phyloP scores from a whole-genome alignment of 2,329 filamentous ascomycete species.

The Sporothrix pseudoabietina region DNA sequence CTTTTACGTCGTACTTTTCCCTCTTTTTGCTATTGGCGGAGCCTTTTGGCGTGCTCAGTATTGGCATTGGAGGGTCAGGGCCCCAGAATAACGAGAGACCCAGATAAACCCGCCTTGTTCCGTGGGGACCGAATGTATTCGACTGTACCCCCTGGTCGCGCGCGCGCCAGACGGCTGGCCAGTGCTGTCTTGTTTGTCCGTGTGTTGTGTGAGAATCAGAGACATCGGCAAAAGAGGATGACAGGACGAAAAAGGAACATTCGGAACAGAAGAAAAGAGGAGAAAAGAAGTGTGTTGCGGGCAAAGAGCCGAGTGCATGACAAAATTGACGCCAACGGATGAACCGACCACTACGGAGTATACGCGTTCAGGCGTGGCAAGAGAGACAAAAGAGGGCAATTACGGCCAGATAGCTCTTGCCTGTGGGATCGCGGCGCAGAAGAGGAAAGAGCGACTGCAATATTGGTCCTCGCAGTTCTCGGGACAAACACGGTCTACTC shows the following conservation, averaged over 20 bases:
- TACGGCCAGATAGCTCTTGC: slow-evolving; percentile 1
- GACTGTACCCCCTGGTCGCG: slow-evolving; percentile 12
- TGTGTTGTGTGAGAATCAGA: slow-evolving; percentile 15
- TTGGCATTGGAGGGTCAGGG: background rate
- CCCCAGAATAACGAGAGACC: background rate
- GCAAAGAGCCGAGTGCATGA: slow-evolving; percentile 16
- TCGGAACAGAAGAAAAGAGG: background rate
- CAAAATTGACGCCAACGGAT: slow-evolving; percentile 11
- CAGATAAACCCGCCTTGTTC: slow-evolving; percentile 19
- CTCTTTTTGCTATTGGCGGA: background rate
- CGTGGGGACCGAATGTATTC: slow-evolving; percentile 19
- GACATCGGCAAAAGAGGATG: slow-evolving; percentile 5
- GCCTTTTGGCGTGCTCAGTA: background rate
- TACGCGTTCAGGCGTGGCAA: slow-evolving; percentile 22
- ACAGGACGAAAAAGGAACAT: slow-evolving; percentile 3
- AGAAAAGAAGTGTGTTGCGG: background rate
- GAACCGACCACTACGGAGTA: background rate
- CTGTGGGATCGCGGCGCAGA: slow-evolving; percentile 2
- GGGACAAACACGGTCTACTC: background rate
- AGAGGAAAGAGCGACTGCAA: slow-evolving; percentile 13
- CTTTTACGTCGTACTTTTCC: slow-evolving; percentile 19
- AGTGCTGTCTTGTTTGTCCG: background rate
- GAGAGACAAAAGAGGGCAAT: background rate
- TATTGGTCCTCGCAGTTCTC: background rate
- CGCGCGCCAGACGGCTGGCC: slow-evolving; percentile 23